Conservation (phyloP, 2,329 filamentous ascomycete species). For the Calonectria henricotiae region DNA sequence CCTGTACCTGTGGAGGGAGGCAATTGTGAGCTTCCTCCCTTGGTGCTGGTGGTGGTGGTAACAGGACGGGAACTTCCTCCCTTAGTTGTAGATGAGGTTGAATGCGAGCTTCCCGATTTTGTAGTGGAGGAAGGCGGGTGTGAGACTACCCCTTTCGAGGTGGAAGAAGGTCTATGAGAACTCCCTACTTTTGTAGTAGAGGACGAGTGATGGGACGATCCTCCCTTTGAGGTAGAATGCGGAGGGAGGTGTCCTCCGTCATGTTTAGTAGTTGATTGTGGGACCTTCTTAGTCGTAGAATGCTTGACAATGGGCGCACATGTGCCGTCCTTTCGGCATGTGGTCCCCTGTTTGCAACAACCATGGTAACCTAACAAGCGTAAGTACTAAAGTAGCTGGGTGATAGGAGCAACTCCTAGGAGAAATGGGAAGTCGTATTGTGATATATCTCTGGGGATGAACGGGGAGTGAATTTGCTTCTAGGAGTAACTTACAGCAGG, state of each 20-base stretch:
- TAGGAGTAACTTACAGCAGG: slow-evolving; percentile 17
- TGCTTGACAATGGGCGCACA: slow-evolving; percentile 7
- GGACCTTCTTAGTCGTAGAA: neutral
- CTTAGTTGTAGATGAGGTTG: neutral
- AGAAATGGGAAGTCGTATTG: too few relatives aligned
- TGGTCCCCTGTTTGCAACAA: slow-evolving; percentile 21
- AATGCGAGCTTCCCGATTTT: neutral
- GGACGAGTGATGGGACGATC: neutral
- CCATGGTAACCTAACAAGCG: neutral
- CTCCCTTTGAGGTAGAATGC: neutral
- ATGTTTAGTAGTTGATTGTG: neutral
- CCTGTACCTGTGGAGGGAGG: neutral
- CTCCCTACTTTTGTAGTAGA: neutral
- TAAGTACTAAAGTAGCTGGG: neutral
- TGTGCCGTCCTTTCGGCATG: slow-evolving; percentile 18
- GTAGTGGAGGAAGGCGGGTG: neutral
- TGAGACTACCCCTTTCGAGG: neutral
- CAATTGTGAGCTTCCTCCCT: neutral
- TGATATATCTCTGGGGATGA: too few relatives aligned
- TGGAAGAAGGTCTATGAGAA: neutral
- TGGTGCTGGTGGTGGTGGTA: neutral
- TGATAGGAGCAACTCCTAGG: neutral
- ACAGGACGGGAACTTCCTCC: neutral
- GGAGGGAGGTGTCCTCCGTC: neutral
- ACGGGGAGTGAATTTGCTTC: neutral